A percentile compares a stretch with the other conserved stretches of the same genome.
phyloP scores from a whole-genome alignment of 768 basidiomycete species.

The Tylopilus intermedius region DNA sequence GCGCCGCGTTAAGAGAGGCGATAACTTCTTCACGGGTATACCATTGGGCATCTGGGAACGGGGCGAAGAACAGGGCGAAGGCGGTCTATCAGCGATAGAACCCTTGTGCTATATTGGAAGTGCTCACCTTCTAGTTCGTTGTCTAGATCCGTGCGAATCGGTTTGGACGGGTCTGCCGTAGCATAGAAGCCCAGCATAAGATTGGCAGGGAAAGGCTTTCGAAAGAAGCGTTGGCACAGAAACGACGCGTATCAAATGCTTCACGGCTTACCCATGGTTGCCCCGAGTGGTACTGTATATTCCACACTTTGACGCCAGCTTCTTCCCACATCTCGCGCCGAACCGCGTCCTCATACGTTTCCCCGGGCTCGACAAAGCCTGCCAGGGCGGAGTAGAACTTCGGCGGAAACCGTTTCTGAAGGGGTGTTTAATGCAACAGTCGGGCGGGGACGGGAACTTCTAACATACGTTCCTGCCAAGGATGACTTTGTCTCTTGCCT shows the following conservation, averaged over 20 bases:
- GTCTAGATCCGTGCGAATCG: slow-evolving; percentile 82
- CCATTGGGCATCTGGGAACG: slow-evolving; percentile 78
- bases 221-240: slow-evolving; percentile 1
- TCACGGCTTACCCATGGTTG: slow-evolving; percentile 73
- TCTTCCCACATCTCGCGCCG: slow-evolving; percentile 94
- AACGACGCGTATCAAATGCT: neutral
- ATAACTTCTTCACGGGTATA: slow-evolving; percentile 73
- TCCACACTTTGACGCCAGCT: slow-evolving; percentile 82
- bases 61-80: neutral
- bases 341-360: slow-evolving; percentile 92
- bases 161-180: slow-evolving; percentile 64
- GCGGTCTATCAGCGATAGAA: neutral
- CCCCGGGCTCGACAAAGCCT: slow-evolving; percentile 92
- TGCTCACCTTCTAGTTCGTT: slow-evolving; percentile 83
- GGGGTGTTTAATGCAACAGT: neutral
- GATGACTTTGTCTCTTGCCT: slow-evolving; percentile 75
- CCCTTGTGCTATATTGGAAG: neutral
- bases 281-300: slow-evolving; percentile 78
- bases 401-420: slow-evolving; percentile 58
- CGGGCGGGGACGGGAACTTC: neutral
- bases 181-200: slow-evolving; percentile 91
- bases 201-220: slow-evolving; percentile 83
- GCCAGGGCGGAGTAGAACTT: slow-evolving; percentile 87
- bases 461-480: slow-evolving; percentile 76
- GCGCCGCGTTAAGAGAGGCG: slow-evolving; percentile 42